phyloP scores from a whole-genome alignment of 805 yeast species.

The Yarrowia hollandica region DNA sequence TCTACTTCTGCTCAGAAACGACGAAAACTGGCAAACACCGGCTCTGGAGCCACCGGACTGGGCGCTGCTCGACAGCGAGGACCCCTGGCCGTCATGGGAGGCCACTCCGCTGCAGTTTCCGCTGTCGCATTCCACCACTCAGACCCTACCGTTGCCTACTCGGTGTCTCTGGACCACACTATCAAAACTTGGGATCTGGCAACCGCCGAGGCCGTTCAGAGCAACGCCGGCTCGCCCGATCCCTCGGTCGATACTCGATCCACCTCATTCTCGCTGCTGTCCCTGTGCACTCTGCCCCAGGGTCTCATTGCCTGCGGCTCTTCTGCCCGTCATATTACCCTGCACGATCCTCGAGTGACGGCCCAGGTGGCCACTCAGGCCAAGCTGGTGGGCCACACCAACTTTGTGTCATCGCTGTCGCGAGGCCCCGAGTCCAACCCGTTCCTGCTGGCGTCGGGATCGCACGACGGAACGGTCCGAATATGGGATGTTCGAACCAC shows the following conservation, averaged over 20 bases:
- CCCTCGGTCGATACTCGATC: slow-evolving; percentile 65
- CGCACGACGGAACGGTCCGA: slow-evolving; percentile 95
- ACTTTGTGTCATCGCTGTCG: slow-evolving; percentile 80
- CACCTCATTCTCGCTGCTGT: slow-evolving; percentile 80
- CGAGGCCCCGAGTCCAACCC: slow-evolving; percentile 69
- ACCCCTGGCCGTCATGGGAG: slow-evolving; percentile 74
- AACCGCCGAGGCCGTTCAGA: slow-evolving; percentile 66
- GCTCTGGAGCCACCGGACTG: slow-evolving; percentile 51
- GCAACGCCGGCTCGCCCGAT: slow-evolving; percentile 25
- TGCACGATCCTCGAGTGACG: slow-evolving; percentile 83
- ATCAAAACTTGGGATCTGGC: slow-evolving; percentile 95
- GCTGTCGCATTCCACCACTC: slow-evolving; percentile 70
- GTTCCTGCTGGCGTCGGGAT: slow-evolving; percentile 81
- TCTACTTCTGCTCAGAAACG: slow-evolving; percentile 87
- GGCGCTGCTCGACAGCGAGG: slow-evolving; percentile 76
- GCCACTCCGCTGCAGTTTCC: slow-evolving; percentile 86
- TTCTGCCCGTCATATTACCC: slow-evolving; percentile 92
- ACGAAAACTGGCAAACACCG: slow-evolving; percentile 61
- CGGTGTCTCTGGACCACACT: slow-evolving; percentile 94
- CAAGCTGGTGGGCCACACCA: slow-evolving; percentile 85
- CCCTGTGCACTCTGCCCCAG: slow-evolving; percentile 64
- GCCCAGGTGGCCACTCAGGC: slow-evolving; percentile 54
- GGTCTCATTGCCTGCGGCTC: slow-evolving; percentile 85
- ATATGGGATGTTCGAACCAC: slow-evolving; percentile 78
- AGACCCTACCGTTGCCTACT: slow-evolving; percentile 82